Evolutionary conservation across 768 basidiomycete genomes (phyloP).

Genomic region (Bullera alba): DNA sequence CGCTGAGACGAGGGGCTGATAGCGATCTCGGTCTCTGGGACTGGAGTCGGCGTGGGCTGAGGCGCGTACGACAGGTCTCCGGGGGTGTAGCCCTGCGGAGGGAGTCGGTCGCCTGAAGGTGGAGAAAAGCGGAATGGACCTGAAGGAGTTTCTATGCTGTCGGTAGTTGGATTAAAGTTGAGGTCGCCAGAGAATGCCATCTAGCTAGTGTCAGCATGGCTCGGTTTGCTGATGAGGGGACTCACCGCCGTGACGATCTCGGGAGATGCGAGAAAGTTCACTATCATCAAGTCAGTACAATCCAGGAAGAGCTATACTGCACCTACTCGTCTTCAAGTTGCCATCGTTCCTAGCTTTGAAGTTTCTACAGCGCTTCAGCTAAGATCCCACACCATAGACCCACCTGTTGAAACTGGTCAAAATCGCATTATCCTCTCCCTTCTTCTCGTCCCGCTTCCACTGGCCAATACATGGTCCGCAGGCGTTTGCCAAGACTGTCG

Average conservation of each 20-base stretch:
- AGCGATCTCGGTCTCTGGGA: conserved; percentile 66
- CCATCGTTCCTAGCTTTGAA: conserved; percentile 97
- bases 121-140: conserved; percentile 81
- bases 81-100: conserved; percentile 68
- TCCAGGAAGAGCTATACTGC: neutral
- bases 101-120: conserved; percentile 77
- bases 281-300: conserved; percentile 4
- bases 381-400: conserved; percentile 53
- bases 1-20: conserved; percentile 74
- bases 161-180: conserved; percentile 86
- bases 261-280: conserved; percentile 98
- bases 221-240: conserved; percentile 15
- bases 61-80: conserved; percentile 72
- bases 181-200: conserved; percentile 93
- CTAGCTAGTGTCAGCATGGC: neutral
- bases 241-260: conserved; percentile 78
- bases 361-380: conserved; percentile 93
- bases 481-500: conserved; percentile 88
- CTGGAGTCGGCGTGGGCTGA: conserved; percentile 61
- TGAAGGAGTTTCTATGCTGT: conserved; percentile 58
- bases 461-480: conserved; percentile 99
- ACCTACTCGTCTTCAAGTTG: conserved; percentile 61
- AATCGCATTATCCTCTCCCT: conserved; percentile 83
- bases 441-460: conserved; percentile 89
- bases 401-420: neutral